Evolutionary conservation across 2,329 filamentous ascomycete genomes (phyloP), one percentile per base, ranked within the genome.

Genomic region (Penicillium sp.): DNA sequence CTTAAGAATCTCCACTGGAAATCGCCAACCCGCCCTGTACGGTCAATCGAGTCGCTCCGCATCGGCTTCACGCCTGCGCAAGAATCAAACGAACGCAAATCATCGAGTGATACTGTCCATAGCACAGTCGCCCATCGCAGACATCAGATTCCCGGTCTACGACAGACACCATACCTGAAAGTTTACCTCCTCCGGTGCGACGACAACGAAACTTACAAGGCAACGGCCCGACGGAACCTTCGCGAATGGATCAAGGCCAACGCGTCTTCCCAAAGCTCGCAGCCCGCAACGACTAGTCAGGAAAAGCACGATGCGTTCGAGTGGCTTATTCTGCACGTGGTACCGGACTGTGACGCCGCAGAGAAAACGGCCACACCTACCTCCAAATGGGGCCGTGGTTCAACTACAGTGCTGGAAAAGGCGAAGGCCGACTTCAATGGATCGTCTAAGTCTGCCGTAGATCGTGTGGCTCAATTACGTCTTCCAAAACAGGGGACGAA

Each of bases 271-370:
- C 62, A 71, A 55, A 65, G 66, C 28, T 70, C 77, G 30, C 63
- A 66, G 19, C 25, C 59, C 5, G 49, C 56, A n/a, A 71, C 77
- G 19, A 90, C 80, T 67, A 87, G 84, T 19, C 88, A 91, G 67
- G 93, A 97, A 69, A 94, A 95, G 59, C 94, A 99, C 69, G 93
- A 99, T 77, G 93, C 94, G 0, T 96, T 89, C 64, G 94, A 99
- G 73, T 97, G 92, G 89, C 79, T 99, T 61, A 90, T 99, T 52
- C 70, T 99, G 22, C 94, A 99, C 71, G 90, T 99, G 26, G 89
- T 97, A 12, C 92, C 93, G 14, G 92, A 96, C 60, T 89, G 86
- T 2, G 66, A 81, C 67, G 75, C 79, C 26, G 77, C 84, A 3
- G 91, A 96, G 61, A 89, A 89, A 69, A 79, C 58, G 4, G 55